phyloP scores from a whole-genome alignment of 768 basidiomycete genomes.

The Agrocybe praecox region DNA sequence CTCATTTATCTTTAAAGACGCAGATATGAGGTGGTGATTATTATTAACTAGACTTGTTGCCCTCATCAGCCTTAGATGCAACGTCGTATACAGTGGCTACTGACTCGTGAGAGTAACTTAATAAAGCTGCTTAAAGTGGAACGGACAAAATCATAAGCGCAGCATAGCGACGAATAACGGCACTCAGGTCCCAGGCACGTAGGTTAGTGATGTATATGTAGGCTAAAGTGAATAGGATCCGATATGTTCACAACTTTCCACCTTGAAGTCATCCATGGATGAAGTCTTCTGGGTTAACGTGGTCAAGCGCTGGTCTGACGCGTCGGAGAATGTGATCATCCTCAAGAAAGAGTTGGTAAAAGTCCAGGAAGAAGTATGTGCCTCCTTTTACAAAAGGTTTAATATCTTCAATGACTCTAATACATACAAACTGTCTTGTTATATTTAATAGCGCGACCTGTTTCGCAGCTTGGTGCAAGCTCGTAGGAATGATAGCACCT shows the following conservation, averaged over 20 bases:
- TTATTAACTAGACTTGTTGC: neutral
- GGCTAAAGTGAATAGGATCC: neutral
- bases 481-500: constrained; percentile 7
- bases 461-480: constrained; percentile 16
- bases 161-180: neutral
- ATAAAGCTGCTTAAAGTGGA: no score
- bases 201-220: neutral
- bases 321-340: constrained; percentile 31
- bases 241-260: neutral
- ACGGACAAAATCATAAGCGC: neutral
- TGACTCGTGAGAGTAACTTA: no score
- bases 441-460: constrained; percentile 10
- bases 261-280: constrained; percentile 24
- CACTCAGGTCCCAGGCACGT: neutral
- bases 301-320: constrained; percentile 39
- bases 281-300: constrained; percentile 36
- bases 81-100: no score
- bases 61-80: no score
- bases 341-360: constrained; percentile 34
- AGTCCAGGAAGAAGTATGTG: constrained; percentile 31
- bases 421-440: neutral
- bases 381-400: neutral
- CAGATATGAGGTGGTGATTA: neutral
- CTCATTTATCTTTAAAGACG: neutral
- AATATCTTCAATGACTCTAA: neutral